These are phyloP conservation scores for Aspergillus neoniger DNA, from an alignment of 2,329 filamentous ascomycete genomes.

Conservation along the genomic window DNA sequence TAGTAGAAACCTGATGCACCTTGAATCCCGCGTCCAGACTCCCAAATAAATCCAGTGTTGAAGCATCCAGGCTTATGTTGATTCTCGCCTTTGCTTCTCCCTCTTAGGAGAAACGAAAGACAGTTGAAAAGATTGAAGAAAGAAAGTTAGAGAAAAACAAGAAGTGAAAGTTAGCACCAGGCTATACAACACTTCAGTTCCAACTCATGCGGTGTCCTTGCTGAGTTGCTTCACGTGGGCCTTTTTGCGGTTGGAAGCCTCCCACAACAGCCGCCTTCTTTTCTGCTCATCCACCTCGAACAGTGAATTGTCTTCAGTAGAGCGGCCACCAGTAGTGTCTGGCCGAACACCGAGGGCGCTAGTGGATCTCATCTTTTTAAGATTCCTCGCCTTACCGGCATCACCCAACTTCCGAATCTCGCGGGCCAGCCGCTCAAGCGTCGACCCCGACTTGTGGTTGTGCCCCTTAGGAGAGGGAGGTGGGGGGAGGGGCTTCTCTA, in stretches of 20 bases:
- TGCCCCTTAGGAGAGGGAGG: slow-evolving; percentile 29
- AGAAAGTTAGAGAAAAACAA: slow-evolving; percentile 4
- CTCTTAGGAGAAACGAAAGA: neutral
- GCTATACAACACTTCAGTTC: neutral
- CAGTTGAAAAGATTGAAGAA: neutral
- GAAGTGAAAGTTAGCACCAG: neutral
- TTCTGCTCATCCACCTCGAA: slow-evolving; percentile 55
- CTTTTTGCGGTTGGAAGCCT: slow-evolving; percentile 45
- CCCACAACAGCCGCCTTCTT: slow-evolving; percentile 50
- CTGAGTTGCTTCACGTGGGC: slow-evolving; percentile 29
- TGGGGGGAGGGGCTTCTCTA: slow-evolving; percentile 47
- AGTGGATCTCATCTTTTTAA: slow-evolving; percentile 55
- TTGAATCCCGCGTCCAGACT: neutral
- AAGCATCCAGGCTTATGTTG: slow-evolving; percentile 10
- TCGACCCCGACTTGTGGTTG: slow-evolving; percentile 43
- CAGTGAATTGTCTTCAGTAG: slow-evolving; percentile 38
- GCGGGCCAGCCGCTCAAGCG: slow-evolving; percentile 61
- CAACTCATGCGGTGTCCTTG: slow-evolving; percentile 19
- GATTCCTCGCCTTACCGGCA: slow-evolving; percentile 27
- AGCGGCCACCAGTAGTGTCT: slow-evolving; percentile 35
- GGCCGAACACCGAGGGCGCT: slow-evolving; percentile 52
- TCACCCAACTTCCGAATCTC: slow-evolving; percentile 55
- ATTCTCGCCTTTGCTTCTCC: slow-evolving; percentile 8
- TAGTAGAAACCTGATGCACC: neutral
- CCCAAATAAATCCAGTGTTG: slow-evolving; percentile 7